Evolutionary conservation across 225 moss, liverwort and hornwort genomes (phyloP), one percentile per base, ranked within the genome.

Genomic region (Thuidium tamariscinum): DNA sequence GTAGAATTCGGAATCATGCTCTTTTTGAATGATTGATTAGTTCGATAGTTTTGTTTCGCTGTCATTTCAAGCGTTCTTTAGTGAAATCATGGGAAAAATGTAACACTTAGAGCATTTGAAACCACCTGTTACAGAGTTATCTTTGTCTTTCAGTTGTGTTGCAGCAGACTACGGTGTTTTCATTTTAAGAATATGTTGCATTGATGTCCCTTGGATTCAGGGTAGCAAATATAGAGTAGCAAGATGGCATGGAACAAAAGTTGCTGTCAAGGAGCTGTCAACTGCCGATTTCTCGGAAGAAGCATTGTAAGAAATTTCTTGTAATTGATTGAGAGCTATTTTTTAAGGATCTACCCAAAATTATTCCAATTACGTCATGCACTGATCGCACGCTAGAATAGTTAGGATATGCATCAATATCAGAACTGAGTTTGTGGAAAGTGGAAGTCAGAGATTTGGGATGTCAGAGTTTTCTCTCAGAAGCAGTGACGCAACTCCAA

Each of bases 231-330:
- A 97, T 90, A 82, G 88, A 92, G 93, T 91, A 41, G 95, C 94
- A 85, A 92, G 62, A 32, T 96, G 96, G 97, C 95, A 96, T 90
- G 96, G 97, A 82, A 97, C 96, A n/a, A 92, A 86, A 92, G 97
- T 97, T 55, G 95, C 91, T 80, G 94, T 97, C 83, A 97, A 96
- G 93, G 86, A 91, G 85, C 91, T 97, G 23, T 95, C 95, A 49
- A 95, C 92, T 84, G 87, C 87, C 64, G 92, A 93, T 82, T 81
- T 93, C 61, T 59, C 92, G 41, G 91, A 93, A 34, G 91, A 93
- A 60, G 83, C 87, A 80, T 91, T 92, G 92, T 92, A 88, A 87
- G 92, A 85, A 77, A 23, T 60, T 76, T 74, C 41, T 75, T 65
- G 59, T 57, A 65, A 62, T 36, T 51, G 61, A 27, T 81, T 63